Evolutionary conservation across 1,284 basidiomycete species (phyloP), one percentile per base, ranked within the genome.

Genomic region (Schizopora paradoxa): DNA sequence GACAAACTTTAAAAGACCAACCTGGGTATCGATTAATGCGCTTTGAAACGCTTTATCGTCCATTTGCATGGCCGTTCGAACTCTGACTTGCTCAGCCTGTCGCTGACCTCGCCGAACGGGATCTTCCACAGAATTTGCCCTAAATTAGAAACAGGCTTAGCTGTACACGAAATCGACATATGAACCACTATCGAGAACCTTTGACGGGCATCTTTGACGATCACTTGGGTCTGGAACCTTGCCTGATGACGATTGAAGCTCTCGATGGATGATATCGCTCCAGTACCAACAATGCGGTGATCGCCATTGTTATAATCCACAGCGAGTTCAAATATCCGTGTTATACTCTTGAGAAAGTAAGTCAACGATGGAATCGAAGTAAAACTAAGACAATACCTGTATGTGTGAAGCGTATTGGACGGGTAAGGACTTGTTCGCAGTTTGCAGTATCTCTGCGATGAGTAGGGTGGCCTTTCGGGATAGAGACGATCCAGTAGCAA

Each of bases 1-100:
- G 37, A 34, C 18, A 3, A 27, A 5, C 16, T 29, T 37, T n/a
- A 45, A 43, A 37, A 18, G 14, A 60, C 61, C 51, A 48, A 88
- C 87, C 66, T 91, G 87, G 2, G 90, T 89, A 55, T 95, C 90
- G 27, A 93, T 71, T 43, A 97, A 69, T 46, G 76, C 79, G 10
- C 78, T 72, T 57, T 92, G 90, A 65, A 95, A 97, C 13, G 82
- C 78, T 63, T 77, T 87, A 63, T 96, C 93, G 58, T 97, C 93
- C 76, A 96, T 90, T 63, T 91, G 86, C 77, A 96, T 83, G 44
- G 85, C 87, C 56, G 88, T 75, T 55, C 91, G 90, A 38, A 95
- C 74, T 61, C 89, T 93, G 23, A 82, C 84, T 58, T 92, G 88
- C 58, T 96, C 92, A 5, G 95, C 86, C 56, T 93, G 90, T 43